A percentile compares a stretch with the other conserved stretches of the same genome.
Conservation (phyloP, 1,284 basidiomycete species). For the Rhodotorula sp. region DNA sequence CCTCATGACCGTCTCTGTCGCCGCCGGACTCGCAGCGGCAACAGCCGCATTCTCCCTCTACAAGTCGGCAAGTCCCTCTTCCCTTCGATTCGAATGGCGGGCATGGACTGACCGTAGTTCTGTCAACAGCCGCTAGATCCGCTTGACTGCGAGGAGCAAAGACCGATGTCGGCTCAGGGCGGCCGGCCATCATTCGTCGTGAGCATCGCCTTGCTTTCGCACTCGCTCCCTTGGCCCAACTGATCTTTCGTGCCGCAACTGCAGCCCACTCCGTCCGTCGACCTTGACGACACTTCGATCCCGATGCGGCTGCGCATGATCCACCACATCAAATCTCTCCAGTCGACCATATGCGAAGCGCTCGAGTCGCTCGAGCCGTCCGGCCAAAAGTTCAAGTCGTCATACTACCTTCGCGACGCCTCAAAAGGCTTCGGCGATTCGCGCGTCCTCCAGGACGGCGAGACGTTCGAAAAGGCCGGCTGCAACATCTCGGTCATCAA, state of each 20-base stretch:
- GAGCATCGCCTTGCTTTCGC: background rate
- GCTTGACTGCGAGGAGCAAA: constrained; percentile 7
- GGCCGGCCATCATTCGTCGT: constrained; percentile 27
- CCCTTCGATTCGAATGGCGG: background rate
- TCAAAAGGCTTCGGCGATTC: constrained; percentile 72
- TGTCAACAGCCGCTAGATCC: constrained; percentile 2
- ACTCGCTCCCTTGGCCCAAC: too few species aligned
- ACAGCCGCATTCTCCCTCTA: constrained; percentile 3
- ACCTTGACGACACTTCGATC: constrained; percentile 41
- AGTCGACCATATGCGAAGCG: constrained; percentile 74
- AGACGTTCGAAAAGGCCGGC: constrained; percentile 89
- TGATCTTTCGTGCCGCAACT: background rate
- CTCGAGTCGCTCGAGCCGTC: constrained; percentile 75
- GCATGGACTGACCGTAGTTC: too few species aligned
- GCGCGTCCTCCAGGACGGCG: constrained; percentile 74
- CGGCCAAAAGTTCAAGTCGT: constrained; percentile 35
- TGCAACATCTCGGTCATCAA: constrained; percentile 94
- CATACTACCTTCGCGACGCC: constrained; percentile 75
- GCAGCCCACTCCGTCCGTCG: constrained; percentile 23
- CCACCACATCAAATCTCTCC: constrained; percentile 72
- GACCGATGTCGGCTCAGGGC: background rate
- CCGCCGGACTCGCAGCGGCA: constrained; percentile 16
- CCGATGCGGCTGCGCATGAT: constrained; percentile 79
- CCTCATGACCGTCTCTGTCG: constrained; percentile 6
- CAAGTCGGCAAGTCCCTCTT: constrained; percentile 5